Evolutionary conservation across 257 asterid species (phyloP).

Genomic region (Gentiana straminea): DNA sequence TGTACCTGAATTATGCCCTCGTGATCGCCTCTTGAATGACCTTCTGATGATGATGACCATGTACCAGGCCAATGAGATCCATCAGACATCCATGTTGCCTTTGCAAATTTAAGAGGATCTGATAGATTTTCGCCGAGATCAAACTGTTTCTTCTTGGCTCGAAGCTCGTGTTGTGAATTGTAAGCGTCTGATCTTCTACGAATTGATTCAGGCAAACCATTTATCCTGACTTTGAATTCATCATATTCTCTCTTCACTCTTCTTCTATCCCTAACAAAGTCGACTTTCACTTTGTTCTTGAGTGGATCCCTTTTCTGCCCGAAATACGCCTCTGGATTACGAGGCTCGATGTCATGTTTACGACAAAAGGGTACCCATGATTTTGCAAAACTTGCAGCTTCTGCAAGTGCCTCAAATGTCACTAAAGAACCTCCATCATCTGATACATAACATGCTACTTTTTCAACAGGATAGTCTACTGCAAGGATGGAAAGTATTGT

Average conservation of each 20-base stretch:
- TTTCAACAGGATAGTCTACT: conserved; percentile 79
- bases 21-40: conserved; percentile 75
- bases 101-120: conserved; percentile 49
- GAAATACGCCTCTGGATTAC: conserved; percentile 85
- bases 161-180: conserved; percentile 64
- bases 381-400: conserved; percentile 81
- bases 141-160: conserved; percentile 55
- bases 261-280: conserved; percentile 73
- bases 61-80: conserved; percentile 90
- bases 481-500: conserved; percentile 82
- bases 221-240: conserved; percentile 79
- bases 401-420: conserved; percentile 86
- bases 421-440: conserved; percentile 90
- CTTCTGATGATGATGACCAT: conserved; percentile 63
- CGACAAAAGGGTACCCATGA: conserved; percentile 81
- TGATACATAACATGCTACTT: conserved; percentile 69
- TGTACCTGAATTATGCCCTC: conserved; percentile 88
- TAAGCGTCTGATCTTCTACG: conserved; percentile 87
- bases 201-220: conserved; percentile 69
- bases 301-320: conserved; percentile 63
- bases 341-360: conserved; percentile 72
- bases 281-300: conserved; percentile 62
- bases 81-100: conserved; percentile 95
- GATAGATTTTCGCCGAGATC: conserved; percentile 46
- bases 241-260: conserved; percentile 85